Conservation (phyloP, 768 basidiomycete genomes). For the Galerina sulciceps region DNA sequence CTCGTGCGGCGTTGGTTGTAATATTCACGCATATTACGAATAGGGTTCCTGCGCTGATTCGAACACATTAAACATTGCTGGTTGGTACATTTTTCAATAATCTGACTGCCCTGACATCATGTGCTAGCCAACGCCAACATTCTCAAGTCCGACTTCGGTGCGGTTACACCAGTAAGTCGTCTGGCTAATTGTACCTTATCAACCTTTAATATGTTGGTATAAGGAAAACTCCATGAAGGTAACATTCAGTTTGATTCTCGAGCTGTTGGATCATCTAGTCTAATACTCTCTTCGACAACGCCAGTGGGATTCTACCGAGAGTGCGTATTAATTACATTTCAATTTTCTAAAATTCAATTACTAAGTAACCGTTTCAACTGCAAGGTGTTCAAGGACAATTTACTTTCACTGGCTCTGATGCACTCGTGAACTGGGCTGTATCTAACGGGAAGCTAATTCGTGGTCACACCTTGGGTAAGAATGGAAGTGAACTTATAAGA, state of each 20-base stretch:
- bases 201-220: neutral
- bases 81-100: conserved; percentile 12
- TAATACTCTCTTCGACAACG: neutral
- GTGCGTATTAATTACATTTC: conserved; percentile 17
- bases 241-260: neutral
- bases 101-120: neutral
- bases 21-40: neutral
- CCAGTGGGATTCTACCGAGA: conserved; percentile 45
- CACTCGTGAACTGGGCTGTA: conserved; percentile 43
- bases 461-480: conserved; percentile 40
- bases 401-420: conserved; percentile 37
- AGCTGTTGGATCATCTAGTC: too few species aligned
- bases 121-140: conserved; percentile 33
- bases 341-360: too few species aligned
- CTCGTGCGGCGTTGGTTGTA: neutral
- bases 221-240: conserved; percentile 51
- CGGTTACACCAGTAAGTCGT: conserved; percentile 37
- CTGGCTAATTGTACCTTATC: neutral
- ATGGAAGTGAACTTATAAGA: neutral
- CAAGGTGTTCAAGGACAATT: conserved; percentile 35
- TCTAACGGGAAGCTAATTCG: conserved; percentile 44
- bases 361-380: neutral
- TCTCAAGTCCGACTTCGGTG: conserved; percentile 42
- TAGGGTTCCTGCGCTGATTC: conserved; percentile 31
- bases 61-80: conserved; percentile 33